A percentile compares a stretch with the other conserved stretches of the same genome.
Evolutionary conservation across 495 filamentous ascomycete species (phyloP).

Genomic region (Melanomma pulvis-pyrius): DNA sequence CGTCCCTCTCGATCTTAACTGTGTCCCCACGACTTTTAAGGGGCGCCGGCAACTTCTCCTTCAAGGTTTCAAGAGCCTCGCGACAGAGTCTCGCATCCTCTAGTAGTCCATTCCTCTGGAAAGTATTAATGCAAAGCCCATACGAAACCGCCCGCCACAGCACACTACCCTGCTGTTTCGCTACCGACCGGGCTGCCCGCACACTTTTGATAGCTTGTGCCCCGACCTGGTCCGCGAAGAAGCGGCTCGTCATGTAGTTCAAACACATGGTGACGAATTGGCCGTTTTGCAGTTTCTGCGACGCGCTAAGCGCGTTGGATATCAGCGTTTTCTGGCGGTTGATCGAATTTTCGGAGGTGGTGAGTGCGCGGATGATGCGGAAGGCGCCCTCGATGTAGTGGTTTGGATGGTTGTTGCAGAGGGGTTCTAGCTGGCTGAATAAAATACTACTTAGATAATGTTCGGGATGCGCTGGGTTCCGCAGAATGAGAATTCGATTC

Average conservation of each 20-base stretch:
- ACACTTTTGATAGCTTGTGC: slow-evolving; percentile 91
- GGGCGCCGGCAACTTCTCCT: slow-evolving; percentile 29
- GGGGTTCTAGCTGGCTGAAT: slow-evolving; percentile 65
- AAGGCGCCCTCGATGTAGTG: slow-evolving; percentile 76
- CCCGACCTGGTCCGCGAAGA: slow-evolving; percentile 83
- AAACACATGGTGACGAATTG: slow-evolving; percentile 82
- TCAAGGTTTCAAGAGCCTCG: slow-evolving; percentile 28
- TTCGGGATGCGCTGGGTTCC: slow-evolving; percentile 59
- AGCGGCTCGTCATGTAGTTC: slow-evolving; percentile 79
- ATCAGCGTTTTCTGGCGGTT: slow-evolving; percentile 77
- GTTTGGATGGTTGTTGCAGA: slow-evolving; percentile 69
- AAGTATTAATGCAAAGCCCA: slow-evolving; percentile 74
- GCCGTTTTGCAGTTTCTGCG: slow-evolving; percentile 59
- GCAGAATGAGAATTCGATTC: slow-evolving; percentile 82
- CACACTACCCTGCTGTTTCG: slow-evolving; percentile 70
- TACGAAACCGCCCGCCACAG: slow-evolving; percentile 87
- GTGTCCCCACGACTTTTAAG: slow-evolving; percentile 18
- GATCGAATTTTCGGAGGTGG: slow-evolving; percentile 49
- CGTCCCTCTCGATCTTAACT: background rate
- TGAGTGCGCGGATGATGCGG: slow-evolving; percentile 72
- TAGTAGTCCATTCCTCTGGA: slow-evolving; percentile 69
- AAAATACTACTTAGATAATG: slow-evolving; percentile 54
- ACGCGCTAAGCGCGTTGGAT: slow-evolving; percentile 62
- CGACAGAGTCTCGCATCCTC: slow-evolving; percentile 59
- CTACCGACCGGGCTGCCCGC: slow-evolving; percentile 71